A percentile compares a stretch with the other conserved stretches of the same genome.
Conservation (phyloP, 768 basidiomycete genomes). For the Calocera cornea region DNA sequence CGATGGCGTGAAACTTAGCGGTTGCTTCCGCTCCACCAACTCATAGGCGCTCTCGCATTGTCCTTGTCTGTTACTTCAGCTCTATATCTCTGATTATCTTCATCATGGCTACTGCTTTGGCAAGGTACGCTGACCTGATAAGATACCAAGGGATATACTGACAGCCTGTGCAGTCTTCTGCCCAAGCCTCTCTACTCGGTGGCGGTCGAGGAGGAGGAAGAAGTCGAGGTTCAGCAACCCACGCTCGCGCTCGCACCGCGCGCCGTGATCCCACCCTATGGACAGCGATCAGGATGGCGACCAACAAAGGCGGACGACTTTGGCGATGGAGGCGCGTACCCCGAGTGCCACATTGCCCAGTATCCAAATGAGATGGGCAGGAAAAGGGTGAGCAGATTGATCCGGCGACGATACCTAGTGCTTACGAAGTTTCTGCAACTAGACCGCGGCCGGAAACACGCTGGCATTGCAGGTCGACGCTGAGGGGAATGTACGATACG, state of each 20-base stretch:
- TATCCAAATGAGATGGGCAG: slow-evolving; percentile 91
- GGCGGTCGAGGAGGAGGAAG: slow-evolving; percentile 43
- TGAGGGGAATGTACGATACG: slow-evolving; percentile 93
- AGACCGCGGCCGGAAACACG: slow-evolving; percentile 88
- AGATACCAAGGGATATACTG: not conserved
- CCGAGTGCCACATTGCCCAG: slow-evolving; percentile 94
- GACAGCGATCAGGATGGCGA: slow-evolving; percentile 74
- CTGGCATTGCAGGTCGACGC: slow-evolving; percentile 92
- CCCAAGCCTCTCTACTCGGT: slow-evolving; percentile 51
- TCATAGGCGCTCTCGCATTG: not conserved
- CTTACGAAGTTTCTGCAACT: not conserved
- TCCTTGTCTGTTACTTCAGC: not conserved
- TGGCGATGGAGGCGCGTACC: slow-evolving; percentile 78
- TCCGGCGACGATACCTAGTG: not conserved
- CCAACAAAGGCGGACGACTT: slow-evolving; percentile 74
- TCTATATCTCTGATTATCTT: not conserved
- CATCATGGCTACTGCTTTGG: slow-evolving; percentile 14
- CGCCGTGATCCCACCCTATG: slow-evolving; percentile 62
- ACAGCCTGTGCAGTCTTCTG: slow-evolving; percentile 35
- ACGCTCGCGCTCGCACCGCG: slow-evolving; percentile 18
- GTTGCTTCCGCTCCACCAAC: not conserved
- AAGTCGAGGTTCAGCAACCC: slow-evolving; percentile 24
- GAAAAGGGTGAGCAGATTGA: slow-evolving; percentile 57
- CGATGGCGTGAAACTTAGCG: not conserved
- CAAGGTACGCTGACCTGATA: slow-evolving; percentile 7